Conservation (phyloP, 129 eudicot species). For the Flaveria robusta region DNA sequence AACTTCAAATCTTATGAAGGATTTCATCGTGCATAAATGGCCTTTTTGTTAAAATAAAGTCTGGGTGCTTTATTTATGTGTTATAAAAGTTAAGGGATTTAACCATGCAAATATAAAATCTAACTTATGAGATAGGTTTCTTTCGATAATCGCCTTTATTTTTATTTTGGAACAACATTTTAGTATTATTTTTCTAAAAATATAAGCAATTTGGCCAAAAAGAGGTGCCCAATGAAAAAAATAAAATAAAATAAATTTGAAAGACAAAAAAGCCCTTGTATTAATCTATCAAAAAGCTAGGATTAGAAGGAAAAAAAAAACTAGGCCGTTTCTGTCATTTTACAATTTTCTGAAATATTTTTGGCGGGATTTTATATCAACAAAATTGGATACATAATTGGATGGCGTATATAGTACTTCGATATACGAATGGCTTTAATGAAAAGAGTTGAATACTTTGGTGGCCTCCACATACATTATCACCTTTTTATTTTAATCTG, state of each 20-base stretch:
- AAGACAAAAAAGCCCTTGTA: background rate
- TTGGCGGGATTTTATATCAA: background rate
- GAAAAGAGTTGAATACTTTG: background rate
- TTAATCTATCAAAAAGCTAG: background rate
- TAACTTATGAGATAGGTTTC: background rate
- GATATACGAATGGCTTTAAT: background rate
- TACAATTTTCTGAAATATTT: background rate
- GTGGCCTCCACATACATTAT: background rate
- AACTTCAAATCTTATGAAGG: background rate
- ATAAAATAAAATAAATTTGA: background rate
- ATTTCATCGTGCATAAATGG: background rate
- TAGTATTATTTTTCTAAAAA: background rate
- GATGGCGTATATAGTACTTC: background rate
- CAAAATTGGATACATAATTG: background rate
- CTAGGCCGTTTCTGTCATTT: background rate
- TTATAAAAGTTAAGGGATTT: background rate
- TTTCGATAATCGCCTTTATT: background rate
- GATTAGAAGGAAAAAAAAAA: background rate
- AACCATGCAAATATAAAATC: background rate
- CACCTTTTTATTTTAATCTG: background rate
- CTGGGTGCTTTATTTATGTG: background rate
- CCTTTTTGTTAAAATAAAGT: background rate
- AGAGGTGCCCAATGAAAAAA: background rate
- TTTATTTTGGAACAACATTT: background rate
- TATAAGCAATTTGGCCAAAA: background rate